phyloP scores from a whole-genome alignment of 2,329 filamentous ascomycete species.

The Nothophaeocryptopus gaeumannii region DNA sequence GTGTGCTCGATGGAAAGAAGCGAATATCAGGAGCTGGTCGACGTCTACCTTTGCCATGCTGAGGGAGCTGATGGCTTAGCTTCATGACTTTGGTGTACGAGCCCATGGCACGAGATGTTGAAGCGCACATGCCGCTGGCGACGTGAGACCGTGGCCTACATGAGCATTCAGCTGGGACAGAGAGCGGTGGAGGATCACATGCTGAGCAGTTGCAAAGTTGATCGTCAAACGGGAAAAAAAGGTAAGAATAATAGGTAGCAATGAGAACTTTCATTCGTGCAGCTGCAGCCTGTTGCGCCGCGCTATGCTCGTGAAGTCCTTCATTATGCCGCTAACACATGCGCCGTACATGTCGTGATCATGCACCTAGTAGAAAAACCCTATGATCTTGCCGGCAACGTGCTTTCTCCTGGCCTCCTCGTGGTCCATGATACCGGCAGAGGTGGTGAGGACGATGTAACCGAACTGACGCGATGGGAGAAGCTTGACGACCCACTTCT shows the following conservation, averaged over 20 bases:
- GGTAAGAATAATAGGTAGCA: neutral
- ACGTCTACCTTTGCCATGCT: no score
- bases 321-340: constrained; percentile 8
- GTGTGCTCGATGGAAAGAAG: no score
- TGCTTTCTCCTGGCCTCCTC: constrained; percentile 99
- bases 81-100: no score
- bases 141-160: no score
- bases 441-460: constrained; percentile 98
- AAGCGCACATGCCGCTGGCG: no score
- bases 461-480: constrained; percentile 99
- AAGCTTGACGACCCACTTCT: constrained; percentile 99
- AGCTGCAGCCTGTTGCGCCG: constrained; percentile 17
- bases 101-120: no score
- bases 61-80: no score
- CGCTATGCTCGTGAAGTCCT: constrained; percentile 16
- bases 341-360: constrained; percentile 1
- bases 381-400: constrained; percentile 98
- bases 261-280: constrained; percentile 23
- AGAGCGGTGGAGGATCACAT: neutral
- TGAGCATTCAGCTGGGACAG: no score
- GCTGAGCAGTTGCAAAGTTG: neutral
- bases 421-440: constrained; percentile 99
- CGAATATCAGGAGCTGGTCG: no score
- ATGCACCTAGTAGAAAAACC: constrained; percentile 83
- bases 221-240: neutral